A percentile compares a stretch with the other conserved stretches of the same genome.
phyloP scores from a whole-genome alignment of 2,329 filamentous ascomycete species.

The Cladosporium oxysporum region DNA sequence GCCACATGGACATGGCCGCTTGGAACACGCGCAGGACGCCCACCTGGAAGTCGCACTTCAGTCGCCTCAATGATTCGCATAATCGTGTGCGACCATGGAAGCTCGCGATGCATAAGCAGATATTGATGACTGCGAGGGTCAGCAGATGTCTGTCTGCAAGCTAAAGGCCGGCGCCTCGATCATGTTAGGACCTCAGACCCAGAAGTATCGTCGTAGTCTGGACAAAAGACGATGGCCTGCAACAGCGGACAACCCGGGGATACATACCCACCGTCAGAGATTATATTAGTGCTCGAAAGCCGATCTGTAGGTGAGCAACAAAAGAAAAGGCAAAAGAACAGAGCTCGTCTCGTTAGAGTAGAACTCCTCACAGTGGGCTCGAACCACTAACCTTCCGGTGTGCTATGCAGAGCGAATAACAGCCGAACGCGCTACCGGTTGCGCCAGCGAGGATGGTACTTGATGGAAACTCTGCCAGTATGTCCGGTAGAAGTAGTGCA shows the following conservation, averaged over 20 bases:
- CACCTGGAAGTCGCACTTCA: neutral
- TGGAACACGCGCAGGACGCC: neutral
- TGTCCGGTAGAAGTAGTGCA: neutral
- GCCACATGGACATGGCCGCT: neutral
- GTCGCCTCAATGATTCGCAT: no score
- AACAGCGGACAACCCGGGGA: neutral
- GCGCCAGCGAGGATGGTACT: constrained; percentile 16
- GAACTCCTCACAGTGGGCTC: constrained; percentile 16
- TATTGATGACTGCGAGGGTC: neutral
- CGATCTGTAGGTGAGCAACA: neutral
- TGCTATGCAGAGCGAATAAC: constrained; percentile 6
- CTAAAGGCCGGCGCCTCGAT: neutral
- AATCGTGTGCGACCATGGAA: neutral
- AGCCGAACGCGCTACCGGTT: constrained; percentile 19
- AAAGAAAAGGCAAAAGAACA: neutral
- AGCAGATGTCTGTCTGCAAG: neutral
- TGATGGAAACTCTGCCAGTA: neutral
- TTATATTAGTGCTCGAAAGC: neutral
- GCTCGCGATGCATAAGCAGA: neutral
- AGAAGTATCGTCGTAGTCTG: neutral
- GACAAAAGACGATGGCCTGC: neutral
- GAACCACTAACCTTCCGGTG: constrained; percentile 19
- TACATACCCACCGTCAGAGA: neutral
- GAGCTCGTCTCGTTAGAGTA: neutral
- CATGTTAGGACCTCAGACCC: neutral